phyloP scores from a whole-genome alignment of 306 rosid species.

The Rosa persica region DNA sequence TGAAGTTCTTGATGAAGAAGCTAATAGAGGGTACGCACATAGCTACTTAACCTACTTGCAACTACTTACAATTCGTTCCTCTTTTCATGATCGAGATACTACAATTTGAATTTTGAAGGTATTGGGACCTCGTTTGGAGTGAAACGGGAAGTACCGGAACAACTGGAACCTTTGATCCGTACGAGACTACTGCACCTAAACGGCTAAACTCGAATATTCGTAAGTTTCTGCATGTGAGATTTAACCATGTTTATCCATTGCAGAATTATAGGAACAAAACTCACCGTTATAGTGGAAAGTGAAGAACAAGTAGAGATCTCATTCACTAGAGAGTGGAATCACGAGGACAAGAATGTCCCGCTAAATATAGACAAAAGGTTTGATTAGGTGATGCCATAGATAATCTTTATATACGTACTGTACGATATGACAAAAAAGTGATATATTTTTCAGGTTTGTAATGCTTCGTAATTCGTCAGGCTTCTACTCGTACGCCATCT shows the following conservation, averaged over 20 bases:
- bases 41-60: neutral
- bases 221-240: neutral
- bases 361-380: slow-evolving; percentile 82
- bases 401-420: neutral
- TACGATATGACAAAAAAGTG: neutral
- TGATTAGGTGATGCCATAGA: neutral
- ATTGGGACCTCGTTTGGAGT: slow-evolving; percentile 96
- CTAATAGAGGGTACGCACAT: slow-evolving; percentile 53
- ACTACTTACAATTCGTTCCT: neutral
- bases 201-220: too few species aligned
- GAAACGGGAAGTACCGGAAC: slow-evolving; percentile 49
- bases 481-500: slow-evolving; percentile 82
- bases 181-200: slow-evolving; percentile 2
- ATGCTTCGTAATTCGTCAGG: slow-evolving; percentile 81
- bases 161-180: slow-evolving; percentile 69
- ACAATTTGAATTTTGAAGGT: slow-evolving; percentile 36
- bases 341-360: slow-evolving; percentile 60
- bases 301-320: slow-evolving; percentile 88
- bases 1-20: slow-evolving; percentile 63
- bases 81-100: neutral
- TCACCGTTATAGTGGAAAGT: slow-evolving; percentile 60
- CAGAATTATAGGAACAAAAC: slow-evolving; percentile 68
- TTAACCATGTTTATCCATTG: neutral
- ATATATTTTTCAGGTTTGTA: slow-evolving; percentile 54
- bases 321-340: slow-evolving; percentile 76